Evolutionary conservation across 2,329 filamentous ascomycete genomes (phyloP).

Genomic region (Aspergillus melleus): DNA sequence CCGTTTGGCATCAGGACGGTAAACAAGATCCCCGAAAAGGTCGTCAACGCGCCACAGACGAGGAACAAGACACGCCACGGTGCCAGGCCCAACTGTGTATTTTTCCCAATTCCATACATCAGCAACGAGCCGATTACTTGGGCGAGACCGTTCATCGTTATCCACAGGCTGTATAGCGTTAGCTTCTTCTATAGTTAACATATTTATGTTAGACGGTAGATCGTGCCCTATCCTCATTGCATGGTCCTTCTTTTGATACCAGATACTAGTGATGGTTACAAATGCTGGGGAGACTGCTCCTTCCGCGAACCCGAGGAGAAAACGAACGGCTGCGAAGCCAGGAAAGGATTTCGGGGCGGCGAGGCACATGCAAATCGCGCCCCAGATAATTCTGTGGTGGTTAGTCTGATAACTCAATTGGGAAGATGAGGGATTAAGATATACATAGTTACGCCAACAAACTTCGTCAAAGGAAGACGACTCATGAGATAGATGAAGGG

Average conservation of each 20-base stretch:
- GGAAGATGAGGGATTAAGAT: conserved; percentile 4
- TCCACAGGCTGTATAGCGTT: conserved; percentile 25
- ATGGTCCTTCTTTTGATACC: conserved; percentile 44
- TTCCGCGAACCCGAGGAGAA: conserved; percentile 48
- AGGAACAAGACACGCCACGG: conserved; percentile 53
- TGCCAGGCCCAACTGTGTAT: conserved; percentile 36
- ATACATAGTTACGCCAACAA: conserved; percentile 49
- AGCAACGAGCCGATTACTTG: conserved; percentile 49
- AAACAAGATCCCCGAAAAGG: conserved; percentile 46
- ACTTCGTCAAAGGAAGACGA: conserved; percentile 48
- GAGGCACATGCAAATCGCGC: conserved; percentile 46
- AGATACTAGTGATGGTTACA: conserved; percentile 47
- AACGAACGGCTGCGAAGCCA: conserved; percentile 42
- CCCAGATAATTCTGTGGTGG: conserved; percentile 41
- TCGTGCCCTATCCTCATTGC: conserved; percentile 27
- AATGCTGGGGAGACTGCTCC: conserved; percentile 50
- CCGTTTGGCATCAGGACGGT: conserved; percentile 50
- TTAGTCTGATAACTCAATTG: background rate
- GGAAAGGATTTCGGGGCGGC: conserved; percentile 43
- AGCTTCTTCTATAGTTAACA: too few relatives aligned
- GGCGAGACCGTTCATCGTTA: conserved; percentile 49
- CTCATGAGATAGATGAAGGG: conserved; percentile 55
- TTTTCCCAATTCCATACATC: conserved; percentile 55
- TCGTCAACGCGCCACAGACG: conserved; percentile 51
- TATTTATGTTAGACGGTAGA: too few relatives aligned